Base-by-base conservation (phyloP, 345 rosid species). In the Raphanus sativus region DNA sequence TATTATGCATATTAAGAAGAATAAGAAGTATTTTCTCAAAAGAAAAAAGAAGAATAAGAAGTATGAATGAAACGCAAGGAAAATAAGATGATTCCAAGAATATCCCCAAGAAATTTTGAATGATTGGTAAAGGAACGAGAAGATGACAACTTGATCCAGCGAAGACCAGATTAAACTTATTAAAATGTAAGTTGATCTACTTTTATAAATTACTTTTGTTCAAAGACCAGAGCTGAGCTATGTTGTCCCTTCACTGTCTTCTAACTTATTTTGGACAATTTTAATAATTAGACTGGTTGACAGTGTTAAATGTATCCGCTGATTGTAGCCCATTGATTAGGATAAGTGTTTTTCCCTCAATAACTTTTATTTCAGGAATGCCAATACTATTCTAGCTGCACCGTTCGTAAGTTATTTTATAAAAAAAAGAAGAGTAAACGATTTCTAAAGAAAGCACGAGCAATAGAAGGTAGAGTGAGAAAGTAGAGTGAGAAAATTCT, bases 81-180 rank as follows among this genome's bases (percentile, higher is more conserved):
- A 50, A 50, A 50, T 50, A 50, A 50, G 17, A 50, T 48, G 55
- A 48, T 50, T 50, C 55, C 55, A 50, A 50, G 55, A 50, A 50
- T 50, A n/a, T 50, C 55, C 55, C 55, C 2, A 50, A 50, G 3
- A 61, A 67, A 62, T 52, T 48, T 67, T 69, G 74, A 4, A 79
- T 74, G 75, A 73, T 79, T 73, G 75, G 78, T 67, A 78, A 78
- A 72, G 77, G 77, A 73, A 67, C 28, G 30, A 45, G 59, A 48
- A 61, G 64, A 21, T 77, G 87, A 83, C 93, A 87, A 83, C 89
- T 80, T 69, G 82, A 65, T 65, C 85, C 87, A 86, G 87, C 89
- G 81, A 77, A 81, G 69, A 81, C 84, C 81, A 77, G 40, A 77
- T 50, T 56, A 75, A 30, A 58, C 12, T 24, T 77, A 17, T 40